Conservation (phyloP, 2,329 filamentous ascomycete genomes). For the Colletotrichum destructivum region DNA sequence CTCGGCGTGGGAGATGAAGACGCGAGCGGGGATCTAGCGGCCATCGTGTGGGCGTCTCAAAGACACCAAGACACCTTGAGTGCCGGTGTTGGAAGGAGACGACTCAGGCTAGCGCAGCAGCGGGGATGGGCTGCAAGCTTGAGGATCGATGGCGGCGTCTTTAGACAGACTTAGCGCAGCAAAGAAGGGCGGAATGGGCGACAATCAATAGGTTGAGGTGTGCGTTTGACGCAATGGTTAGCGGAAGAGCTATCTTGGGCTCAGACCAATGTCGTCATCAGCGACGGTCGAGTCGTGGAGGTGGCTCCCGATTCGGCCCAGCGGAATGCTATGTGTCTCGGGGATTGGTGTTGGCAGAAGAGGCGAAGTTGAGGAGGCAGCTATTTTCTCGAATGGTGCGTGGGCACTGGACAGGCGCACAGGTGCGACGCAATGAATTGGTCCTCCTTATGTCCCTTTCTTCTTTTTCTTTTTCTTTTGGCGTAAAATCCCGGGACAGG, state of each 20-base stretch:
- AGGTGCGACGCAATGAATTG: neutral
- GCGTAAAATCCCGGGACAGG: neutral
- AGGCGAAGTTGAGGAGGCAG: neutral
- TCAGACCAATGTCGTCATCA: slow-evolving; percentile 41
- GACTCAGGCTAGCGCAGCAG: slow-evolving; percentile 15
- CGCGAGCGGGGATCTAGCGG: slow-evolving; percentile 35
- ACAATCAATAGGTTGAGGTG: slow-evolving; percentile 8
- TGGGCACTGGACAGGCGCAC: neutral
- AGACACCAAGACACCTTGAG: slow-evolving; percentile 11
- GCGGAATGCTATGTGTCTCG: slow-evolving; percentile 32
- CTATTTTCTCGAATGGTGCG: neutral
- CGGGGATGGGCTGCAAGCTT: slow-evolving; percentile 7
- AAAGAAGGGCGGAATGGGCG: neutral
- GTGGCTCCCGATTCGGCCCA: slow-evolving; percentile 25
- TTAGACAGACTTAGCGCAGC: slow-evolving; percentile 25
- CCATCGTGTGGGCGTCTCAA: slow-evolving; percentile 27
- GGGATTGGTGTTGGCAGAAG: neutral
- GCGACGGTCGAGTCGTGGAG: slow-evolving; percentile 18
- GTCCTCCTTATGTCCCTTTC: no score
- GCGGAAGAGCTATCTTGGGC: slow-evolving; percentile 17
- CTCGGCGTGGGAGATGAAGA: slow-evolving; percentile 23
- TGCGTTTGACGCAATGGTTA: slow-evolving; percentile 35
- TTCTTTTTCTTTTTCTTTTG: no score
- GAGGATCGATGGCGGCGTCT: slow-evolving; percentile 12
- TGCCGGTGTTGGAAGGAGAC: slow-evolving; percentile 6